phyloP scores from a whole-genome alignment of 768 basidiomycete genomes.

The Tricholoma terreum region DNA sequence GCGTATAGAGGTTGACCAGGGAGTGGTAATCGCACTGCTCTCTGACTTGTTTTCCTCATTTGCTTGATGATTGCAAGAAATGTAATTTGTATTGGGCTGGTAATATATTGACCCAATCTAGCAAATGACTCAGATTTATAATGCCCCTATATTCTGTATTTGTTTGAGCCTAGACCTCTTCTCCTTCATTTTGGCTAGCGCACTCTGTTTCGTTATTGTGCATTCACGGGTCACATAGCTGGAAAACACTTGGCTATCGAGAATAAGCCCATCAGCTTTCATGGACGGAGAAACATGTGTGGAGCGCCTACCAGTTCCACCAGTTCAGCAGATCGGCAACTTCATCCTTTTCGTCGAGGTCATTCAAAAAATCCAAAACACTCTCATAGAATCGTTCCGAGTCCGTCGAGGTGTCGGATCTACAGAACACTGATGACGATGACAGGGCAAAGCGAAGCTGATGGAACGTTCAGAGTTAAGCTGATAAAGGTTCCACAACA shows the following conservation, averaged over 20 bases:
- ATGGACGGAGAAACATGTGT: background rate
- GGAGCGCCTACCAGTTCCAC: background rate
- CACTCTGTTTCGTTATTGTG: background rate
- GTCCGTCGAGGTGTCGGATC: background rate
- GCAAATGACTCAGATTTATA: background rate
- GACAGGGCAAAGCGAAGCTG: slow-evolving; percentile 3
- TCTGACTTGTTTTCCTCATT: no score
- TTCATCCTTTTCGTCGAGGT: background rate
- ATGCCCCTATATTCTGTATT: background rate
- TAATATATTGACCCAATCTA: no score
- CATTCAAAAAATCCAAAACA: background rate
- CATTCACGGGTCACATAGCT: background rate
- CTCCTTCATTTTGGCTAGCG: background rate
- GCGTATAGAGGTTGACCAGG: no score
- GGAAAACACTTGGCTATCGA: background rate
- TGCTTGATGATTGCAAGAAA: no score
- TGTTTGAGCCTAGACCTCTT: background rate
- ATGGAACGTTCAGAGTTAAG: background rate
- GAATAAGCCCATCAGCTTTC: background rate
- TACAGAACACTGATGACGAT: background rate
- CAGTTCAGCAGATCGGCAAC: slow-evolving; percentile 1
- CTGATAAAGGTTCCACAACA: background rate
- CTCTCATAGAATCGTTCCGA: slow-evolving; percentile 1
- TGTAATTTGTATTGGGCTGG: no score
- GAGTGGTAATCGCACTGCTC: no score